phyloP scores from a whole-genome alignment of 2,329 filamentous ascomycete species.

The Dryadomyces sulphureus region DNA sequence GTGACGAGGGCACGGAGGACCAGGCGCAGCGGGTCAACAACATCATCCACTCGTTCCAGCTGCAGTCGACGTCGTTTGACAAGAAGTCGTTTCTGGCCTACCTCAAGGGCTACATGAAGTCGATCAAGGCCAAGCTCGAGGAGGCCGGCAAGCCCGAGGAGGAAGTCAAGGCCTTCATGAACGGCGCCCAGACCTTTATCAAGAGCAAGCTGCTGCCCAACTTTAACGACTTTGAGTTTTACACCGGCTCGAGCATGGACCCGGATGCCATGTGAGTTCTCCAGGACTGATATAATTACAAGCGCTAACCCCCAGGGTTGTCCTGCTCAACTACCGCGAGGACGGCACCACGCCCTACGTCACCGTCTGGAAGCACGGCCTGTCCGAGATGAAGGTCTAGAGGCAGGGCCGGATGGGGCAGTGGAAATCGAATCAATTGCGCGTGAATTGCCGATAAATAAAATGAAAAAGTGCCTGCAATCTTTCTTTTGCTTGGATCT shows the following conservation, averaged over 20 bases:
- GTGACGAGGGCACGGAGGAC: conserved; percentile 62
- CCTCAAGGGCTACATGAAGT: conserved; percentile 92
- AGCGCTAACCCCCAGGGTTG: conserved; percentile 40
- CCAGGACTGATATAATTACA: neutral
- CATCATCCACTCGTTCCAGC: conserved; percentile 82
- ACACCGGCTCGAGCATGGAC: conserved; percentile 84
- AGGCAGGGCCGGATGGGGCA: no score
- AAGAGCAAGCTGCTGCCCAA: conserved; percentile 70
- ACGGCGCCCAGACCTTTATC: conserved; percentile 55
- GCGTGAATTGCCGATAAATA: no score
- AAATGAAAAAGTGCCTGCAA: neutral
- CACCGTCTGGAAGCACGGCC: conserved; percentile 89
- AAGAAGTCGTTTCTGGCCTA: conserved; percentile 76
- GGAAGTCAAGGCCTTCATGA: conserved; percentile 66
- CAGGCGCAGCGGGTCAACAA: conserved; percentile 67
- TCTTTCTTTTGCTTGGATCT: neutral
- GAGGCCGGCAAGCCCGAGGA: conserved; percentile 41
- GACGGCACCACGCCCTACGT: conserved; percentile 85
- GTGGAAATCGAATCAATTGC: no score
- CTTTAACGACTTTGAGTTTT: conserved; percentile 96
- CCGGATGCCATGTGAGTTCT: conserved; percentile 75
- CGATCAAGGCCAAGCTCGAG: conserved; percentile 57
- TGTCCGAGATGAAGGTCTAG: conserved; percentile 86
- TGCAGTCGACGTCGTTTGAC: conserved; percentile 64
- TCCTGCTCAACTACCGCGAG: conserved; percentile 95